Evolutionary conservation across 352 stramenopile species (phyloP), one percentile per base, ranked within the genome.

Genomic region (Phytophthora palmivora): DNA sequence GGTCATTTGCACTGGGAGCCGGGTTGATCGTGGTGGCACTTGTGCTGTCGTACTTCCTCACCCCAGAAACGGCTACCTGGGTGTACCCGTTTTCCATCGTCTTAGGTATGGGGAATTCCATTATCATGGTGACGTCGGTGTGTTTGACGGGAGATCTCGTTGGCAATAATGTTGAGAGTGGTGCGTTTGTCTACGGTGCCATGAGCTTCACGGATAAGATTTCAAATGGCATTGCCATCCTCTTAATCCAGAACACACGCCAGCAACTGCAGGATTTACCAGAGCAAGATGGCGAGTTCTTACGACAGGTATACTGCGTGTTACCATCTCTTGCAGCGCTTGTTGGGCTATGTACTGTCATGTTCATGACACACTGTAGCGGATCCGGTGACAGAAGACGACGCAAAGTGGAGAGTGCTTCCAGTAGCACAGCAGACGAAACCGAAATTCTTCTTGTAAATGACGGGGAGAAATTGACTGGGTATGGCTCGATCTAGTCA

Each of bases 131-230:
- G 28, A 92, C 85, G 10, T 92, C 82, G 0, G 87, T 95, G 37
- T 94, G 83, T 51, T 57, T 94, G 10, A 88, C 92, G 55, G 87
- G 84, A 37, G 87, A 94, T 47, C 61, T 95, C 3, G 84, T 95
- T 1, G 87, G 87, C 14, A 89, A 88, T 65, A 88, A 91, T 55
- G 71, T 89, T 34, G 87, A 94, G 58, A 92, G 82, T 42, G 87
- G 87, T 30, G 87, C 87, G 12, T 95, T 95, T 41, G 87, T 95
- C 24, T 95, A 93, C 66, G 87, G 87, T 21, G 81, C 84, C 8
- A 92, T 95, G 84, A 94, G 85, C 53, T 93, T 95, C 65, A 92
- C 84, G 14, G 87, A 95, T 72, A 95, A 95, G 47, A 89, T 94
- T 56, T 93, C 83, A 39, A 94, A 94, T 52, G 87, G 87, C 10